These are phyloP conservation scores for Neopestalotiopsis rosae DNA, from an alignment of 2,329 filamentous ascomycete species.

Conservation along the genomic window DNA sequence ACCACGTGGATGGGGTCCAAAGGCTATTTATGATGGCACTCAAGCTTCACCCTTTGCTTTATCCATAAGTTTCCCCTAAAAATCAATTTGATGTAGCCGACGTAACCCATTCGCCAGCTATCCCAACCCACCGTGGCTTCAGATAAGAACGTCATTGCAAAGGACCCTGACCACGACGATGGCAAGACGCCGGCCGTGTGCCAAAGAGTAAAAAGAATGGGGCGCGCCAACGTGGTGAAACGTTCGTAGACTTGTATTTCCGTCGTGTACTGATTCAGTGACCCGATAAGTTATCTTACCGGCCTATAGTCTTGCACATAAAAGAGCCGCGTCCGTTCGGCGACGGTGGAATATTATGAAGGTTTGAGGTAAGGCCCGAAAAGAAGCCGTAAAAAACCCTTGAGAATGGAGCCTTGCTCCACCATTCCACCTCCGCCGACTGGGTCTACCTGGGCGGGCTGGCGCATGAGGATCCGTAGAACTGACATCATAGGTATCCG, in stretches of 20 bases:
- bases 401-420: constrained; percentile 14
- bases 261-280: constrained; percentile 12
- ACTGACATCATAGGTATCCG: constrained; percentile 22
- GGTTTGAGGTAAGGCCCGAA: constrained; percentile 18
- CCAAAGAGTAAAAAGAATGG: constrained; percentile 11
- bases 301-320: not conserved
- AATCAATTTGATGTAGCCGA: constrained; percentile 13
- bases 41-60: constrained; percentile 4
- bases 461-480: constrained; percentile 19
- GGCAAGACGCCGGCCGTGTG: constrained; percentile 8
- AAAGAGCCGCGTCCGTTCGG: constrained; percentile 4
- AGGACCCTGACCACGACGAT: not conserved
- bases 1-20: constrained; percentile 11
- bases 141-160: constrained; percentile 18
- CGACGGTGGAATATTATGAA: constrained; percentile 2
- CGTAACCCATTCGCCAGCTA: not conserved
- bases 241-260: not conserved
- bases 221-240: not conserved
- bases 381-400: constrained; percentile 23
- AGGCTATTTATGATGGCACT: constrained; percentile 7
- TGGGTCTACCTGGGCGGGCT: constrained; percentile 16
- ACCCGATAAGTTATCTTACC: constrained; percentile 14
- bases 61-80: constrained; percentile 8
- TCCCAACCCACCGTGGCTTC: constrained; percentile 9
- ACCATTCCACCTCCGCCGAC: constrained; percentile 19